These are phyloP conservation scores for Ustilago shanxiensis DNA, from an alignment of 1,284 basidiomycete genomes.

Conservation along the genomic window DNA sequence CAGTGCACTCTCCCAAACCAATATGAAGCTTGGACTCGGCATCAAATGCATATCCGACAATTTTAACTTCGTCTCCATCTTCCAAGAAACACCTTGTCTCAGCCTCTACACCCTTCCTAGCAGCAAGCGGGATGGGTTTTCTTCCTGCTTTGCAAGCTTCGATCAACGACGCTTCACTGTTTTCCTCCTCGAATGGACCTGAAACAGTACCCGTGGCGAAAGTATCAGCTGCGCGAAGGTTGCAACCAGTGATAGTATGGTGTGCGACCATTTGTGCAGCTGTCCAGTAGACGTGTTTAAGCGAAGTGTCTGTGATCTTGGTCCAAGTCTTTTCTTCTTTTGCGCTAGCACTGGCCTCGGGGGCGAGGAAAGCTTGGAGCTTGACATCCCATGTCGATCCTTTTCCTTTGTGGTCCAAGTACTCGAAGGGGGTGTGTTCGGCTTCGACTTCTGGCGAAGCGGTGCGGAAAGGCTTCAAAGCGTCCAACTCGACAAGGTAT, in stretches of 20 bases:
- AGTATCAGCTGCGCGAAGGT: conserved; percentile 26
- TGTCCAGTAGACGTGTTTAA: conserved; percentile 41
- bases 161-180: conserved; percentile 24
- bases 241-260: conserved; percentile 32
- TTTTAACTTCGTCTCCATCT: conserved; percentile 17
- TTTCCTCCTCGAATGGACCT: conserved; percentile 15
- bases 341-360: too few relatives aligned
- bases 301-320: conserved; percentile 22
- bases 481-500: too few relatives aligned
- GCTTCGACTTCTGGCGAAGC: too few relatives aligned
- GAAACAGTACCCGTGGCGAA: conserved; percentile 40
- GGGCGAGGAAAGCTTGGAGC: too few relatives aligned
- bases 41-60: conserved; percentile 12
- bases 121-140: conserved; percentile 11
- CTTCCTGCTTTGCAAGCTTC: conserved; percentile 22
- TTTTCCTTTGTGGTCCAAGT: too few relatives aligned
- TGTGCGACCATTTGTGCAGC: conserved; percentile 41
- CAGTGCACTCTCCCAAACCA: conserved; percentile 22
- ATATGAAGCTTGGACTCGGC: conserved; percentile 17
- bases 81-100: conserved; percentile 12
- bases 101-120: neutral
- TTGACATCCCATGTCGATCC: too few relatives aligned
- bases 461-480: too few relatives aligned
- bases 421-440: too few relatives aligned
- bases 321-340: conserved; percentile 14